These are phyloP conservation scores for Pulchroboletus neoregius DNA, from an alignment of 1,284 basidiomycete species.

Conservation along the genomic window DNA sequence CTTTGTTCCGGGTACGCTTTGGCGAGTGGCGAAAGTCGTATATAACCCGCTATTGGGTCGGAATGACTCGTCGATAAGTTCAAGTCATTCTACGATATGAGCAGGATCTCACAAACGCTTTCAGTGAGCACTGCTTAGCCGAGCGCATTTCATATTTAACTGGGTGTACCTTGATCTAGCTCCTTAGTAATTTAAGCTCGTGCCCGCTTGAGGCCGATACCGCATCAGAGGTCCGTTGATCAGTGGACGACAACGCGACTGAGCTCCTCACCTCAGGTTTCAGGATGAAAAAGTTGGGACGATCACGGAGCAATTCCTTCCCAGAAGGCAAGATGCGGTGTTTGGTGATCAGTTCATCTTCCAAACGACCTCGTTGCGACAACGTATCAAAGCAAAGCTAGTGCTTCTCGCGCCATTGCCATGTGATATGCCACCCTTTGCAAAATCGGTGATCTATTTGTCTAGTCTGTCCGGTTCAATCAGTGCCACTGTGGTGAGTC, in stretches of 20 bases:
- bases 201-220: constrained; percentile 6
- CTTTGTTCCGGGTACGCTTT: constrained; percentile 28
- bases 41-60: constrained; percentile 19
- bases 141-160: neutral
- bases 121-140: constrained; percentile 23
- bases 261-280: constrained; percentile 5
- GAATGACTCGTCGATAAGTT: neutral
- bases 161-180: constrained; percentile 13
- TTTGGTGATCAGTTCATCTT: constrained; percentile 34
- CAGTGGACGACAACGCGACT: constrained; percentile 1
- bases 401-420: constrained; percentile 27
- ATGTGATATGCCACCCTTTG: constrained; percentile 28
- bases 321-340: constrained; percentile 28
- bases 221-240: constrained; percentile 21
- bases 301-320: constrained; percentile 30
- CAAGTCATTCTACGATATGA: constrained; percentile 19
- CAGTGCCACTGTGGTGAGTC: constrained; percentile 25
- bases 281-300: constrained; percentile 19
- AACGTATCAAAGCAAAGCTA: constrained; percentile 27
- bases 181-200: constrained; percentile 30
- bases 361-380: constrained; percentile 20
- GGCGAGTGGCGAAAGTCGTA: constrained; percentile 27
- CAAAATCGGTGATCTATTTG: constrained; percentile 34
- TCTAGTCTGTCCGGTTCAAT: constrained; percentile 29
- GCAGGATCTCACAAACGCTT: constrained; percentile 33